Evolutionary conservation across 176 grass and related monocot genomes (phyloP).

Genomic region (Panicum miliaceum): DNA sequence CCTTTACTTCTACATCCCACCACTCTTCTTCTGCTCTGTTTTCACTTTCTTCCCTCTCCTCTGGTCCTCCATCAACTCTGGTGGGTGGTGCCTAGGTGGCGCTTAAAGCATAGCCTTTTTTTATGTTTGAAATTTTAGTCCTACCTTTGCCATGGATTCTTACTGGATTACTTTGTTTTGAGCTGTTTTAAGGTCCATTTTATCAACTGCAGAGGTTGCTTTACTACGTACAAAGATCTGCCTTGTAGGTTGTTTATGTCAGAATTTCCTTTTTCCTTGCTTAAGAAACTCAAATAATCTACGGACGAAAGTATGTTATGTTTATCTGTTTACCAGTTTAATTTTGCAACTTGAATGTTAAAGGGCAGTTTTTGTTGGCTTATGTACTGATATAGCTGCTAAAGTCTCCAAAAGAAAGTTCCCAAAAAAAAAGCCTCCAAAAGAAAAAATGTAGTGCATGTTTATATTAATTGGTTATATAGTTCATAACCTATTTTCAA

Average conservation of each 20-base stretch:
- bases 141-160: too few species aligned
- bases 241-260: conserved; percentile 6
- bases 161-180: too few species aligned
- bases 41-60: too few species aligned
- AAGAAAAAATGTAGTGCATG: background rate
- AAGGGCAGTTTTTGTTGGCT: background rate
- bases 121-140: too few species aligned
- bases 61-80: too few species aligned
- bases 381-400: background rate
- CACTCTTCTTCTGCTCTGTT: too few species aligned
- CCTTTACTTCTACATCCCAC: too few species aligned
- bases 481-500: conserved; percentile 36
- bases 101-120: too few species aligned
- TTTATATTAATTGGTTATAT: conserved; percentile 10
- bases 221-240: conserved; percentile 5
- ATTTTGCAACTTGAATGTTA: background rate
- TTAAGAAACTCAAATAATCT: background rate
- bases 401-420: background rate
- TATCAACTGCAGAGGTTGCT: conserved; percentile 9
- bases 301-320: background rate
- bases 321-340: conserved; percentile 23
- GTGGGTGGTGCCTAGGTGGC: too few species aligned
- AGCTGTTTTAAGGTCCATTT: background rate
- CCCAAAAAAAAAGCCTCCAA: background rate
- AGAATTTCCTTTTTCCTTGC: conserved; percentile 1